Base-by-base conservation (phyloP, 2,329 filamentous ascomycete species). In the Aspergillus sp. region DNA sequence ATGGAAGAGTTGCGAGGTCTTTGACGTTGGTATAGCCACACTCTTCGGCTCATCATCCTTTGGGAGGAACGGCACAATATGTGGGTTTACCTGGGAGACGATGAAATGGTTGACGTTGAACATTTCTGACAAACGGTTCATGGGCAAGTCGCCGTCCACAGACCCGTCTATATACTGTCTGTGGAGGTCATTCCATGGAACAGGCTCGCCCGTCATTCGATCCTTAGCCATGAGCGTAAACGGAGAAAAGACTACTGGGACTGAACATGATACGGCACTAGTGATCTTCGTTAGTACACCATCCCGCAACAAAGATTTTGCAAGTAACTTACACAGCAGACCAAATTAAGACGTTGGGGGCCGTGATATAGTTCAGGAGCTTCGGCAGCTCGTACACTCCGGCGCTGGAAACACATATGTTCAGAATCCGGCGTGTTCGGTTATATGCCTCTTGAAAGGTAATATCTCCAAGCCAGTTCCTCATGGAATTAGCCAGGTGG, bases 71-170 rank as follows among this genome's bases (percentile, higher is more conserved):
- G 91, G 91, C 0, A 96, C 85, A 8, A 97, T 90, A 66, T 98
- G 93, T 0, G 93, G 93, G 67, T 98, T 98, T 50, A 97, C 92
- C 71, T 98, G 93, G 0, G 92, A 96, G 17, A 97, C 93, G 64
- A 98, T 97, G 70, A 97, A 97, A 71, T 97, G 93, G 68, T 97
- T 97, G 71, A 97, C 93, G 68, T 97, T 96, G 80, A 97, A 96
- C 89, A 97, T 93, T 69, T 96, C 92, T 1, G 92, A 87, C 15
- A 98, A 80, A 2, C 91, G 85, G 18, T 89, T 91, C 86, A 96
- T 96, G 2, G 93, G 93, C 3, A 98, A 80, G 72, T 98, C 93
- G 58, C 95, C 95, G 70, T 97, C 92, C 20, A 98, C 91, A 1
- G 93, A 97, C 1, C 93, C 93, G 71, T 98, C 93, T 51, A 98